Evolutionary conservation across 305 asterid genomes (phyloP).

Genomic region (Fraxinus albicans): DNA sequence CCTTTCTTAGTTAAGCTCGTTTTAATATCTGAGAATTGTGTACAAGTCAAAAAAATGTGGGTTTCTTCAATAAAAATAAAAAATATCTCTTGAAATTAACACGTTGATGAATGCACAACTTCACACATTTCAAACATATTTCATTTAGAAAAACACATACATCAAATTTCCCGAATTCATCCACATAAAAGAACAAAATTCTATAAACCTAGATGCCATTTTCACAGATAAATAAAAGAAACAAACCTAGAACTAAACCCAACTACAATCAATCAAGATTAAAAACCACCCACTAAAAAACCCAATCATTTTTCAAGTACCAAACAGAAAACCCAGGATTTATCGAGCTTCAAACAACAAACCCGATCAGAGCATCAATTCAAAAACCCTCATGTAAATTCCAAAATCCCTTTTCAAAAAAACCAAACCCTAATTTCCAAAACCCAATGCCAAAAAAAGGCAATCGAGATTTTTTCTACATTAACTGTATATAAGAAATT

Average conservation of each 20-base stretch:
- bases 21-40: neutral
- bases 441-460: neutral
- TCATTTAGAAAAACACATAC: slow-evolving; percentile 5
- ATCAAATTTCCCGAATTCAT: slow-evolving; percentile 1
- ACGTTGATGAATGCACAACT: neutral
- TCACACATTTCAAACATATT: neutral
- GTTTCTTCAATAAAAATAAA: neutral
- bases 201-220: slow-evolving; percentile 23
- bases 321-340: neutral
- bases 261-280: slow-evolving; percentile 2
- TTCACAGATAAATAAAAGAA: slow-evolving; percentile 1
- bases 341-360: neutral
- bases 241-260: neutral
- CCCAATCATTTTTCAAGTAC: neutral
- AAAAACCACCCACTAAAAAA: neutral
- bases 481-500: neutral
- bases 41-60: neutral
- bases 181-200: slow-evolving; percentile 15
- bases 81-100: neutral
- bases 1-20: neutral
- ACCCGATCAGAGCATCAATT: slow-evolving; percentile 14
- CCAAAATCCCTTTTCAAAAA: neutral
- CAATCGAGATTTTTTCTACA: neutral
- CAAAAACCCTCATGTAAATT: neutral
- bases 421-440: slow-evolving; percentile 13